phyloP scores from a whole-genome alignment of 129 eudicot species.

The Centrapalus pauciflorus region DNA sequence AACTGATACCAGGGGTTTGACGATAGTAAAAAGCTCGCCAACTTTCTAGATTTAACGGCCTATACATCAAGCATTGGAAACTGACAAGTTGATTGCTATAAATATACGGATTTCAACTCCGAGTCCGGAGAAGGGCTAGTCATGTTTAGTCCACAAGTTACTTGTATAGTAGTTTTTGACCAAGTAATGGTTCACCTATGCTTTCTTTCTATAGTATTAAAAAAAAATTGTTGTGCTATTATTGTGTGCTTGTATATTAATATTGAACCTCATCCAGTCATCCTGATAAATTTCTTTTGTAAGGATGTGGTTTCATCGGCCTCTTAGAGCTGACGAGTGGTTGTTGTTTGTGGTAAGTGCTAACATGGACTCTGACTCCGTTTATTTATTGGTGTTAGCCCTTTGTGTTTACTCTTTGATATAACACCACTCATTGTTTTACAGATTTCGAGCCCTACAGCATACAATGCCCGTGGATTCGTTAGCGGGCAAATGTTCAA shows the following conservation, averaged over 20 bases:
- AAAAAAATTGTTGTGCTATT: background rate
- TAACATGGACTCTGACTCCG: background rate
- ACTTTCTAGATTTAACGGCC: background rate
- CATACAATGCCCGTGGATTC: conserved; percentile 77
- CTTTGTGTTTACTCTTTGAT: background rate
- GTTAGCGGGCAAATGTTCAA: conserved; percentile 78
- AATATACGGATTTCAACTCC: background rate
- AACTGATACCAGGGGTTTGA: too few relatives aligned
- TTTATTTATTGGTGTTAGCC: background rate
- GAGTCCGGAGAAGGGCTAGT: background rate
- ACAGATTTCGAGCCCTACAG: conserved; percentile 75
- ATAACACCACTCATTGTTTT: background rate
- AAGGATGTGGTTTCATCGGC: conserved; percentile 98
- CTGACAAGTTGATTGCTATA: background rate
- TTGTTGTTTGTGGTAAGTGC: conserved; percentile 69
- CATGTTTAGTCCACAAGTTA: background rate
- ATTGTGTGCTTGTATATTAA: conserved; percentile 4
- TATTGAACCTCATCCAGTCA: background rate
- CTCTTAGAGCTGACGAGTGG: conserved; percentile 95
- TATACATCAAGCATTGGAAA: background rate
- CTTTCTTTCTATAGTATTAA: background rate
- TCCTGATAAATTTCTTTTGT: background rate
- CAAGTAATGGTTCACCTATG: background rate
- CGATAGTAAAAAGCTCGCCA: too few relatives aligned
- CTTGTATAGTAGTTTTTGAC: background rate